Evolutionary conservation across 1,284 basidiomycete genomes (phyloP).

Genomic region (Ustilago cynodontis): DNA sequence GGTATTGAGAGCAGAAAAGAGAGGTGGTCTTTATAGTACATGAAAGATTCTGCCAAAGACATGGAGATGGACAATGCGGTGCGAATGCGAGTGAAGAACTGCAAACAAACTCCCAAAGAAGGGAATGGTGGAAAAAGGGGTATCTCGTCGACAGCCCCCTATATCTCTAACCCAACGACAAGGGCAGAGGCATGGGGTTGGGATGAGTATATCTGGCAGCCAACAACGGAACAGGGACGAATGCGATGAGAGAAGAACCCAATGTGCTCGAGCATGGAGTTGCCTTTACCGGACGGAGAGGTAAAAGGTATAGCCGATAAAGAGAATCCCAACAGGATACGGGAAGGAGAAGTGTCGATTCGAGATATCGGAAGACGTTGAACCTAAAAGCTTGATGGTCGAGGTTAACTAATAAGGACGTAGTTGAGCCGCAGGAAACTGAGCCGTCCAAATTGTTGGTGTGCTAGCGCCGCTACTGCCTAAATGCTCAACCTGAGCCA

Average conservation of each 20-base stretch:
- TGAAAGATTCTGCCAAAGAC: no score
- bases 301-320: neutral
- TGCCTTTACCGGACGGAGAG: slow-evolving; percentile 4
- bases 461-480: slow-evolving; percentile 32
- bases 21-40: neutral
- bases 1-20: neutral
- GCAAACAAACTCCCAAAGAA: neutral
- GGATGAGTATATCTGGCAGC: slow-evolving; percentile 39
- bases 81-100: slow-evolving; percentile 23
- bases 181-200: neutral
- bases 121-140: slow-evolving; percentile 16
- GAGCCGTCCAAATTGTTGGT: slow-evolving; percentile 41
- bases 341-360: slow-evolving; percentile 1
- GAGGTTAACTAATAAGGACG: slow-evolving; percentile 39
- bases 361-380: neutral
- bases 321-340: neutral
- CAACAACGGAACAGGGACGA: neutral
- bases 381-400: slow-evolving; percentile 1
- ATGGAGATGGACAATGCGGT: no score
- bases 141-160: slow-evolving; percentile 25
- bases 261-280: slow-evolving; percentile 1
- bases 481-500: slow-evolving; percentile 29
- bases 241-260: neutral
- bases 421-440: slow-evolving; percentile 51
- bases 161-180: neutral